phyloP scores from a whole-genome alignment of 352 stramenopile species.

The Pythium graminicola region DNA sequence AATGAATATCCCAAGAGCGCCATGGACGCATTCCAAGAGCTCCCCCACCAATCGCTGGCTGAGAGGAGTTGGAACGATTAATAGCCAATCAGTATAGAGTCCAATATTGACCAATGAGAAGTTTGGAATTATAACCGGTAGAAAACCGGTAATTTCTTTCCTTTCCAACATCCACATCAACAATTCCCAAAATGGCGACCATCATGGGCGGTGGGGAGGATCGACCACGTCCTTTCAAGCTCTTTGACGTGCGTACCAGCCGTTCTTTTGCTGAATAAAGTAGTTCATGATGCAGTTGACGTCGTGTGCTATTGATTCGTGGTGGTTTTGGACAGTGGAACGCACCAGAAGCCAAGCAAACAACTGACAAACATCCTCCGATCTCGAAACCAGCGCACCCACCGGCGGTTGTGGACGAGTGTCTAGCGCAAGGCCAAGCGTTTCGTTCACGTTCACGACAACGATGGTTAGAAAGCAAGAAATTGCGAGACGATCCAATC shows the following conservation, averaged over 20 bases:
- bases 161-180: slow-evolving; percentile 13
- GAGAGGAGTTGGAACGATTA: slow-evolving; percentile 11
- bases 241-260: slow-evolving; percentile 21
- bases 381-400: background rate
- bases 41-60: slow-evolving; percentile 27
- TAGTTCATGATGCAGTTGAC: too few species aligned
- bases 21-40: background rate
- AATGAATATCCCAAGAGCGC: slow-evolving; percentile 34
- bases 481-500: slow-evolving; percentile 40
- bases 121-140: background rate
- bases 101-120: slow-evolving; percentile 18
- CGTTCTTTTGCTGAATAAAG: too few species aligned
- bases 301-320: background rate
- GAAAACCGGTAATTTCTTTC: slow-evolving; percentile 2
- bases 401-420: slow-evolving; percentile 23
- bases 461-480: slow-evolving; percentile 39
- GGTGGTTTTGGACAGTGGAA: slow-evolving; percentile 14
- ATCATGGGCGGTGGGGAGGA: slow-evolving; percentile 7
- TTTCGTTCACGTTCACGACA: slow-evolving; percentile 42
- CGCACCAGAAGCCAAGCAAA: slow-evolving; percentile 1
- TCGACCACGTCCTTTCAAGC: slow-evolving; percentile 22
- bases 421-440: slow-evolving; percentile 31
- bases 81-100: slow-evolving; percentile 13
- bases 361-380: background rate
- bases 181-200: slow-evolving; percentile 6